A percentile compares a stretch with the other conserved stretches of the same genome.
These are phyloP conservation scores for Suhomyces maxii DNA, from an alignment of 1,139 yeast genomes.

Conservation along the genomic window DNA sequence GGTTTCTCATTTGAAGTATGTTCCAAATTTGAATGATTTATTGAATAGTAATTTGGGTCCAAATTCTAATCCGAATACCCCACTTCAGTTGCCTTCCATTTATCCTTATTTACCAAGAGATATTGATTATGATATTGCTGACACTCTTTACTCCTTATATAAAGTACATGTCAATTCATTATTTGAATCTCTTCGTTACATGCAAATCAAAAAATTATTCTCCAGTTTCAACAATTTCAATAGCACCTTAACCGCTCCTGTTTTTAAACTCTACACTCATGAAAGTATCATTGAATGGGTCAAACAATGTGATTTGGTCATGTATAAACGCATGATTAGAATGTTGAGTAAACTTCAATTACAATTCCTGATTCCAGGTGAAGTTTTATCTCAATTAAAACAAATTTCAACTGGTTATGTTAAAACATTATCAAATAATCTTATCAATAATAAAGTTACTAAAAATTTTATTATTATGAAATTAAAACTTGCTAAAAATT, in stretches of 20 bases:
- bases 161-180: conserved; percentile 61
- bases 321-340: conserved; percentile 61
- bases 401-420: conserved; percentile 45
- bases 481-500: conserved; percentile 54
- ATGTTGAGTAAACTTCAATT: conserved; percentile 67
- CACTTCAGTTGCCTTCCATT: conserved; percentile 52
- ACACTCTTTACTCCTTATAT: conserved; percentile 60
- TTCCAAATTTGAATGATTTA: conserved; percentile 36
- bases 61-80: conserved; percentile 22
- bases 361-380: conserved; percentile 55
- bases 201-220: conserved; percentile 65
- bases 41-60: conserved; percentile 23
- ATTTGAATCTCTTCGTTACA: conserved; percentile 64
- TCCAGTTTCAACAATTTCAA: conserved; percentile 55
- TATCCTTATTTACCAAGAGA: conserved; percentile 50
- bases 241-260: conserved; percentile 64
- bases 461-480: conserved; percentile 52
- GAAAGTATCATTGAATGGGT: conserved; percentile 63
- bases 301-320: conserved; percentile 59
- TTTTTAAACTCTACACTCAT: conserved; percentile 56
- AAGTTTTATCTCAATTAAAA: conserved; percentile 52
- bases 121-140: conserved; percentile 59
- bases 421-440: conserved; percentile 37
- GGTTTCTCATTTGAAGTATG: conserved; percentile 30
- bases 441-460: conserved; percentile 47